These are phyloP conservation scores for Phascolomyces articulosus DNA, from an alignment of 371 early-diverging fungal species.

Conservation along the genomic window DNA sequence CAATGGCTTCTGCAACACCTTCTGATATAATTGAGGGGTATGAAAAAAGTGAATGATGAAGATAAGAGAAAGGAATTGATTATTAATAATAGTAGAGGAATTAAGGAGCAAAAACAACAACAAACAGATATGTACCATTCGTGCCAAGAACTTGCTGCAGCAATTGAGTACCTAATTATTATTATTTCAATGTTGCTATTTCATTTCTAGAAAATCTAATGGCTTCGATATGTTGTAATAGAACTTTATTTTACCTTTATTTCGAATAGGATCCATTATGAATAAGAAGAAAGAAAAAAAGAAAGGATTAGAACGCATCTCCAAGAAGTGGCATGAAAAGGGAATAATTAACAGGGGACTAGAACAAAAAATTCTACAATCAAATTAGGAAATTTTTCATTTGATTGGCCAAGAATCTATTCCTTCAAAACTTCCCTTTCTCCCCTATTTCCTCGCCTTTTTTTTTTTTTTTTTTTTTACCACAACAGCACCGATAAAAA, in stretches of 20 bases:
- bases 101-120: not conserved
- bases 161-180: conserved; percentile 16
- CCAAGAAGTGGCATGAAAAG: no score
- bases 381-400: no score
- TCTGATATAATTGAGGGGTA: not conserved
- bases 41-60: not conserved
- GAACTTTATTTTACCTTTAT: no score
- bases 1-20: conserved; percentile 20
- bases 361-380: no score
- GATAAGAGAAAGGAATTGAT: not conserved
- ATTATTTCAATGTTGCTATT: no score
- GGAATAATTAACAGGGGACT: no score
- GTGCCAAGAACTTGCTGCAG: conserved; percentile 11
- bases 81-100: not conserved
- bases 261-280: no score
- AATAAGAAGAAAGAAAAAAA: not conserved
- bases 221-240: not conserved
- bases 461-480: not conserved
- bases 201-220: not conserved
- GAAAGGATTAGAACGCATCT: no score
- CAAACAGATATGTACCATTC: not conserved
- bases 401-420: no score
- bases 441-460: not conserved
- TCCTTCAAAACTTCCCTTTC: no score
- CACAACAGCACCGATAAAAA: not conserved